Conservation (phyloP, 129 eudicot genomes). For the Pittosporum tobira region DNA sequence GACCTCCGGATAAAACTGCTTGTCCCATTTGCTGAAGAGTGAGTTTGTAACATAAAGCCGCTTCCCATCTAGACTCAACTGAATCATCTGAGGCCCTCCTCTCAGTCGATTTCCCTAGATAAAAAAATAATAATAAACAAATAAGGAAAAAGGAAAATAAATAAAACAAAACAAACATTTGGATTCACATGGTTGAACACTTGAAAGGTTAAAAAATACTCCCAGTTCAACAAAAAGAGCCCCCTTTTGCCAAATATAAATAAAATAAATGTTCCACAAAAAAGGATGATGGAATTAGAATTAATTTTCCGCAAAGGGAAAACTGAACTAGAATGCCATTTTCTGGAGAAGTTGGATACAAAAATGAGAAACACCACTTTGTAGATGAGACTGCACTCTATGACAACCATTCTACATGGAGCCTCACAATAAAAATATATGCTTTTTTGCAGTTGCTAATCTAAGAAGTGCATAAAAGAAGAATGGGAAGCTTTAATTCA, state of each 20-base stretch:
- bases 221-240: no score
- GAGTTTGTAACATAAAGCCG: slow-evolving; percentile 84
- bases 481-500: background rate
- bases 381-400: no score
- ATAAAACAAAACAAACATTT: no score
- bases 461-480: background rate
- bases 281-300: no score
- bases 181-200: no score
- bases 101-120: slow-evolving; percentile 64
- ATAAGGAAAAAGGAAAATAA: no score
- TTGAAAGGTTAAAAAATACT: no score
- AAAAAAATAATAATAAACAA: background rate
- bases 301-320: no score
- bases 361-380: background rate
- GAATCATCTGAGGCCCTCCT: slow-evolving; percentile 99
- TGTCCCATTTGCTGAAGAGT: slow-evolving; percentile 89
- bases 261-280: no score
- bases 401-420: no score
- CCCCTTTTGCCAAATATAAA: no score
- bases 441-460: background rate
- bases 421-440: background rate
- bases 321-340: background rate
- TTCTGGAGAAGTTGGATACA: background rate
- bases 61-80: slow-evolving; percentile 86
- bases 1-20: slow-evolving; percentile 83